Evolutionary conservation across 2,329 filamentous ascomycete species (phyloP).

Genomic region (Diaporthe australafricana): DNA sequence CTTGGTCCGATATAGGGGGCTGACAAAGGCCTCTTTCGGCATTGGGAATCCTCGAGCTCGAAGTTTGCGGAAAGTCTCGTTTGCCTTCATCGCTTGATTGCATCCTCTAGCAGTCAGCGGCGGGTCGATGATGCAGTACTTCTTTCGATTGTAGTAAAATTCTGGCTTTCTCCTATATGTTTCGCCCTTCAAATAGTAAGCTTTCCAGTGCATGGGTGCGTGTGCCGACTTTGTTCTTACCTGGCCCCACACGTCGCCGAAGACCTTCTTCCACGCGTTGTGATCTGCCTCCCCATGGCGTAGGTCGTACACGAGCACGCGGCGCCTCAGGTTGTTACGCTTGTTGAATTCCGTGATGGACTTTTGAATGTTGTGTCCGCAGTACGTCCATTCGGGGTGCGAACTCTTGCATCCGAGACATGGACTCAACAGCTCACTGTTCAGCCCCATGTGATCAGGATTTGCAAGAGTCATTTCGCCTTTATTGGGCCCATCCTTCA

Average conservation of each 20-base stretch:
- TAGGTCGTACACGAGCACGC: neutral
- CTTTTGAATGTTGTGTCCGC: neutral
- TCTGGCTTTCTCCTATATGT: neutral
- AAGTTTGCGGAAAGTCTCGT: too few relatives aligned
- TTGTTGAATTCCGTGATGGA: neutral
- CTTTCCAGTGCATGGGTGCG: fast-evolving
- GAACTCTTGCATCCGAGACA: neutral
- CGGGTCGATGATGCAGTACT: neutral
- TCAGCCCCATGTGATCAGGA: neutral
- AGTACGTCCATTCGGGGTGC: neutral
- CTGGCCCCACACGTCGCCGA: neutral
- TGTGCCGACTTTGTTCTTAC: neutral
- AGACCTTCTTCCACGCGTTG: neutral
- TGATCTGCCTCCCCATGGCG: neutral
- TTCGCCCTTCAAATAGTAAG: neutral
- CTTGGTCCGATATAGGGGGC: neutral
- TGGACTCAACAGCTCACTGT: fast-evolving
- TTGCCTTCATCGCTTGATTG: neutral
- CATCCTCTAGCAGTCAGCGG: neutral
- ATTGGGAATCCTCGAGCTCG: neutral
- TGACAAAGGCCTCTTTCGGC: neutral
- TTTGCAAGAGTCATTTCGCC: too few relatives aligned
- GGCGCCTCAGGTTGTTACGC: fast-evolving
- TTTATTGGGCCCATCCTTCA: too few relatives aligned
- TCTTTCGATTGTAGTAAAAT: neutral